These are phyloP conservation scores for Durio zibethinus DNA, from an alignment of 345 rosid species.

Conservation along the genomic window DNA sequence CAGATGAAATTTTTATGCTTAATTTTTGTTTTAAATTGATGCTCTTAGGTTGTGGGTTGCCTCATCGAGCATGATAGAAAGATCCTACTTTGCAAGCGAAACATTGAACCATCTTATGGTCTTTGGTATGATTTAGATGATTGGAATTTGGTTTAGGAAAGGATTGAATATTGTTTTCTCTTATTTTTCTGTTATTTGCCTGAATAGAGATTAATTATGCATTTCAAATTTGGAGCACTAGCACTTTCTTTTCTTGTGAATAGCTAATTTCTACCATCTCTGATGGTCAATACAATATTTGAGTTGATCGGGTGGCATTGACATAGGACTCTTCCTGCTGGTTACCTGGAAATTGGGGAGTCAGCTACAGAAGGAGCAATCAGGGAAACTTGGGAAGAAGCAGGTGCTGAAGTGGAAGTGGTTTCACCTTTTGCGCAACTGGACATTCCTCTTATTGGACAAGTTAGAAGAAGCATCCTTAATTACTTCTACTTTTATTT, in stretches of 20 bases:
- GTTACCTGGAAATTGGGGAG: constrained; percentile 95
- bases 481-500: constrained; percentile 10
- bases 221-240: constrained; percentile 1
- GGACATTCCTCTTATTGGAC: constrained; percentile 93
- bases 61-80: constrained; percentile 82
- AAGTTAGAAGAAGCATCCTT: constrained; percentile 41
- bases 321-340: constrained; percentile 97
- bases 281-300: constrained; percentile 2
- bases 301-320: constrained; percentile 19
- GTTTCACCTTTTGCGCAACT: constrained; percentile 85
- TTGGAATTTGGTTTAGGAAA: constrained; percentile 3
- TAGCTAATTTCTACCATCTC: background rate
- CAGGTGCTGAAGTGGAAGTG: constrained; percentile 87
- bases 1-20: background rate
- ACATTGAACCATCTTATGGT: constrained; percentile 88
- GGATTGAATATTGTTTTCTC: background rate
- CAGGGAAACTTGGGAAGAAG: constrained; percentile 97
- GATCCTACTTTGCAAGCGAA: constrained; percentile 92
- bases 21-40: constrained; percentile 12
- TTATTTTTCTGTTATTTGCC: background rate
- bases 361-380: constrained; percentile 93
- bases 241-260: constrained; percentile 12
- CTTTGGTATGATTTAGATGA: constrained; percentile 53
- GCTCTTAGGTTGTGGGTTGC: constrained; percentile 86
- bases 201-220: background rate